A percentile compares a stretch with the other conserved stretches of the same genome.
Evolutionary conservation across 805 yeast species (phyloP).

Genomic region (Scheffersomyces ergatensis): DNA sequence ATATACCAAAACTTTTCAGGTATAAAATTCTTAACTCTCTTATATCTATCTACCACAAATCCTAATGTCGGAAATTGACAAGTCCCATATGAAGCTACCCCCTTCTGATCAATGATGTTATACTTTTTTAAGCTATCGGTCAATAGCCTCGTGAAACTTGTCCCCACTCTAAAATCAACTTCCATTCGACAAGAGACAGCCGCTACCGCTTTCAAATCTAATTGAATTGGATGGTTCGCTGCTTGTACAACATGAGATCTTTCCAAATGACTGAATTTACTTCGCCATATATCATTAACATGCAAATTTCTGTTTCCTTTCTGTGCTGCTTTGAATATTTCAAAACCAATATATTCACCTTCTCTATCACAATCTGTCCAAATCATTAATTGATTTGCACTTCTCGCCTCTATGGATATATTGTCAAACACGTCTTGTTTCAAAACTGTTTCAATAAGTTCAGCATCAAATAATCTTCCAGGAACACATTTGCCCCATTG

Average conservation of each 20-base stretch:
- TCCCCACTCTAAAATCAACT: conserved; percentile 85
- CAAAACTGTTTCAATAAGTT: conserved; percentile 42
- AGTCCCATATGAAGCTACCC: conserved; percentile 73
- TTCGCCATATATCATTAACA: conserved; percentile 56
- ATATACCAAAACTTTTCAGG: conserved; percentile 83
- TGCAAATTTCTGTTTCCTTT: conserved; percentile 46
- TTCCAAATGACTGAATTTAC: conserved; percentile 86
- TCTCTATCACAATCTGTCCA: conserved; percentile 99
- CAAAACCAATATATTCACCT: conserved; percentile 91
- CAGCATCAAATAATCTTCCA: conserved; percentile 68
- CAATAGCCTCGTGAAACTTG: conserved; percentile 79
- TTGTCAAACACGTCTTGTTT: conserved; percentile 56
- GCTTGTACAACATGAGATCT: conserved; percentile 70
- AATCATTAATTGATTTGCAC: conserved; percentile 68
- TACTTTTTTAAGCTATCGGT: conserved; percentile 48
- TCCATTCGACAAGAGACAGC: conserved; percentile 89
- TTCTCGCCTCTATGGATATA: conserved; percentile 62
- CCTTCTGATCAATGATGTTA: conserved; percentile 23
- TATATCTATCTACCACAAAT: conserved; percentile 89
- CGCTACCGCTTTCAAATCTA: conserved; percentile 68
- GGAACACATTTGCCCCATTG: conserved; percentile 70
- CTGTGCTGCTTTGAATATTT: conserved; percentile 69
- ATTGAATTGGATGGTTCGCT: conserved; percentile 59
- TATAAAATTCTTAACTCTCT: conserved; percentile 65
- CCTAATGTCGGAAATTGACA: conserved; percentile 98